These are phyloP conservation scores for Picea abies DNA, from an alignment of 83 land plant species.

Conservation along the genomic window DNA sequence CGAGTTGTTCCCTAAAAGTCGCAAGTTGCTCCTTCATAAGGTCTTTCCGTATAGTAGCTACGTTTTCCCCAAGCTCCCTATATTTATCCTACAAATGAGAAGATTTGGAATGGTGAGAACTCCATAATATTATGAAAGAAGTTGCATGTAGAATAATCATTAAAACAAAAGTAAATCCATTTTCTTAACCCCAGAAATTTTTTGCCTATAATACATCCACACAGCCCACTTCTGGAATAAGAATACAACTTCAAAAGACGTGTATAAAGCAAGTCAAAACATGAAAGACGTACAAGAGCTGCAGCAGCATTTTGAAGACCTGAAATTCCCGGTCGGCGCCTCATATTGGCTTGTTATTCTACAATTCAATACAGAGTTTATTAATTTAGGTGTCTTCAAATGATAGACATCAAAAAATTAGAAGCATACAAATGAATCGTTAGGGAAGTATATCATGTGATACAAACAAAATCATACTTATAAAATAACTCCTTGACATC, in stretches of 20 bases:
- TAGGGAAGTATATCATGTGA: background rate
- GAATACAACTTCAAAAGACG: background rate
- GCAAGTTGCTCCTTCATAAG: constrained; percentile 94
- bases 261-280: constrained; percentile 5
- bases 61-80: constrained; percentile 87
- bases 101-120: background rate
- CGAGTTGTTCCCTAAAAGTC: constrained; percentile 85
- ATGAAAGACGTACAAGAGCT: constrained; percentile 50
- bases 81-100: constrained; percentile 68
- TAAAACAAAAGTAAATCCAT: background rate
- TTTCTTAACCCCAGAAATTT: background rate
- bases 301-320: constrained; percentile 84
- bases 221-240: too few species aligned
- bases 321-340: constrained; percentile 84
- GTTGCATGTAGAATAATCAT: background rate
- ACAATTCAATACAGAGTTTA: background rate
- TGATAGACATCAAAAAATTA: background rate
- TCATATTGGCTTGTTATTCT: constrained; percentile 39
- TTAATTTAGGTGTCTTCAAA: background rate
- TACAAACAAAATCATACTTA: background rate
- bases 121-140: background rate
- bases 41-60: constrained; percentile 81
- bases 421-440: background rate
- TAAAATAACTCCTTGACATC: background rate
- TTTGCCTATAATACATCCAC: background rate